Evolutionary conservation across 2,329 filamentous ascomycete genomes (phyloP), one percentile per base, ranked within the genome.

Genomic region (Pyricularia sp.): DNA sequence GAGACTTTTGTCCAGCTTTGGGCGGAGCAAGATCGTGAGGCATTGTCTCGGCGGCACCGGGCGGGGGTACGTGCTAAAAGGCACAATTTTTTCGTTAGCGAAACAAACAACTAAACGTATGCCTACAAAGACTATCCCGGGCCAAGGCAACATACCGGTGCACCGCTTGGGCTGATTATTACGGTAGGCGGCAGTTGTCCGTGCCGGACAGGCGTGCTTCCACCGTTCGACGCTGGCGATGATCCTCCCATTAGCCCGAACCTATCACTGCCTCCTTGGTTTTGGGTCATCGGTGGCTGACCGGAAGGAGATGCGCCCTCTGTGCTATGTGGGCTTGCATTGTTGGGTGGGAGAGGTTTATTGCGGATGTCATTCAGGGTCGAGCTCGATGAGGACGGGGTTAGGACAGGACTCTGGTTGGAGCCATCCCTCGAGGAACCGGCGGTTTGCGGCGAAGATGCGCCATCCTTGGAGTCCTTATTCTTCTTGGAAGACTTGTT

Each of bases 41-140:
- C 93, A 99, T 97, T 6, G 93, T 97, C 79, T 99, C 94, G 68
- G 93, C 89, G 66, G 93, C 89, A 70, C 94, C 94, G 62, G 94
- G 94, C 67, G 92, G 92, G 63, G 94, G 93, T 60, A 94, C 81
- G 78, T 99, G 94, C 92, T 94, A 70, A 60, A 60, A 57, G 60
- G 63, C 64, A 65, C 16, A 4, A 16, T 13, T 22, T 44, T 28
- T 7, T 28, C 3, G 61, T 62, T 30, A 62, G 61, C 12, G 26
- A n/a, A 8, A 1, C 22, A 28, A 19, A 6, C 12, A n/a, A 24
- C 35, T 13, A 24, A 5, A 19, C 26, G 4, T 22, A 40, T n/a
- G 22, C 4, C 3, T 4, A n/a, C 33, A 62, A 35, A 26, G n/a
- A 24, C 13, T 49, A 49, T 28, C 28, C 57, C 24, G 28, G 26